Evolutionary conservation across 768 basidiomycete species (phyloP), one percentile per base, ranked within the genome.

Genomic region (Boletales sp.): DNA sequence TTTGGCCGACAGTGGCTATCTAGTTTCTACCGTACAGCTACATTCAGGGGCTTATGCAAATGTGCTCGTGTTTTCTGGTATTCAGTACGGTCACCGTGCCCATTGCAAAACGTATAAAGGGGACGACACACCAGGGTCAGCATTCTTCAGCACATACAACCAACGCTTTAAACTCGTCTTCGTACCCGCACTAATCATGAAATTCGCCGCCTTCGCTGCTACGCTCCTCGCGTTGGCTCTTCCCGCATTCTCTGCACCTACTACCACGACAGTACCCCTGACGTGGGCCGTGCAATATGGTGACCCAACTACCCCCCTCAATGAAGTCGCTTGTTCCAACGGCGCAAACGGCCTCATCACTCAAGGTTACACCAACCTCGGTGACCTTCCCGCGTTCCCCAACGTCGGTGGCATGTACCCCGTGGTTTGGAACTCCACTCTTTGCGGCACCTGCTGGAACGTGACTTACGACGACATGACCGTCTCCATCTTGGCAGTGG

Each of bases 261-360:
- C 25, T 5, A 28, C 25, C 25, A 28, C 7, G 25, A 37, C 42
- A 10, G 33, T 38, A 0, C 2, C 21, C 4, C 49, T 70, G 14
- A 59, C 66, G 38, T 71, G 64, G 39, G 68, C 70, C 56, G 58
- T 33, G 6, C 54, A 45, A 18, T 73, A 70, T 46, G 71, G 69
- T 53, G 42, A 68, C 4, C 4, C 58, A 19, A 30, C 42, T 18
- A 33, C 46, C n/a, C 47, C 62, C 5, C 54, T 68, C 37, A 0
- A 41, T 4, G 21, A 25, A 1, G 51, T 71, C 36, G 62, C 72
- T 2, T 72, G 71, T 41, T 71, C 72, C 2, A 13, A 67, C 36
- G 72, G 71, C 13, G 2, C 21, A 12, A 50, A 72, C 41, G 70
- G 68, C 11, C 65, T 72, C 35, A 40, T 59, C 4, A 59, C 46